These are phyloP conservation scores for Blastocystis sp. DNA, from an alignment of 352 stramenopile genomes.

Conservation along the genomic window DNA sequence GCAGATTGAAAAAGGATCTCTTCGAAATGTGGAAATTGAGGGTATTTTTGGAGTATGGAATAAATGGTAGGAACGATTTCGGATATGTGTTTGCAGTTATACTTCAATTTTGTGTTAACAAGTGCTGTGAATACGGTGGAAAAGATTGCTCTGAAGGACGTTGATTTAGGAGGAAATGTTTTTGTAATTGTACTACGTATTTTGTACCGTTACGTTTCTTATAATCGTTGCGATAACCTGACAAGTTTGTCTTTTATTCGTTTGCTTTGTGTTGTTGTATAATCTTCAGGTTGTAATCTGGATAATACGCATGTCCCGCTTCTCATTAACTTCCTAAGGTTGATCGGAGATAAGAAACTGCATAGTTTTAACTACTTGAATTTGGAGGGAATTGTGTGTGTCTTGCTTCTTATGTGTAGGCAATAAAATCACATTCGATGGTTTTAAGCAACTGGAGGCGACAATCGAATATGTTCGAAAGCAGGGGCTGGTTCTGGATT, in stretches of 20 bases:
- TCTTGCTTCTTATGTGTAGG: background rate
- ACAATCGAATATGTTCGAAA: background rate
- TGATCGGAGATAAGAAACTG: background rate
- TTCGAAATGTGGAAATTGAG: background rate
- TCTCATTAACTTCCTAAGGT: background rate
- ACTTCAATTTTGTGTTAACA: background rate
- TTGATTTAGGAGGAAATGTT: background rate
- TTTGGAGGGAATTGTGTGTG: background rate
- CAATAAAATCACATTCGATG: background rate
- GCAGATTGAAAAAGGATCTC: background rate
- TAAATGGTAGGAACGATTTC: background rate
- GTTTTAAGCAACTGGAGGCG: background rate
- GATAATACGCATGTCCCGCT: background rate
- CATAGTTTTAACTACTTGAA: background rate
- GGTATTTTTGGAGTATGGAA: background rate
- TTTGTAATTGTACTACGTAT: background rate
- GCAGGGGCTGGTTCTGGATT: background rate
- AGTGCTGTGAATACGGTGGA: background rate
- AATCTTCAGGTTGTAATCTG: background rate
- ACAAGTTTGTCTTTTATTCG: background rate
- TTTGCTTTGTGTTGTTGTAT: background rate
- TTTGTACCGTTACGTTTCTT: slow-evolving; percentile 10
- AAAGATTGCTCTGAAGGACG: background rate
- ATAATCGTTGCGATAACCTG: background rate
- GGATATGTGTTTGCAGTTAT: background rate